Percentiles rank a stretch among this genome's conserved stretches.
phyloP scores from a whole-genome alignment of 2,329 filamentous ascomycete genomes.

The Trichoderma breve region DNA sequence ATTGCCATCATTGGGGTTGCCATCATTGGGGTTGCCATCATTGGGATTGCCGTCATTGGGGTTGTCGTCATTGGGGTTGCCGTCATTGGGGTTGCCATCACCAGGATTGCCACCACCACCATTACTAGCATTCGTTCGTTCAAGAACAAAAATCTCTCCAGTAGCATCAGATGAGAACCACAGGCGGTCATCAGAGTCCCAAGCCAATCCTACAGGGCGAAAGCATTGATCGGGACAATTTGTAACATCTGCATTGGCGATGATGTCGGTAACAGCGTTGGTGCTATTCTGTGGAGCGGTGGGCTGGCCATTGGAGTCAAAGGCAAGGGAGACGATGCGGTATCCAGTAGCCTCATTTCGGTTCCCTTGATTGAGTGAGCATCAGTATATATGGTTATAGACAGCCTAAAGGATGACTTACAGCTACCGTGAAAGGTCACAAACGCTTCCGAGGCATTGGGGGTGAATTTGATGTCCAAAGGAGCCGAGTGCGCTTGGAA shows the following conservation, averaged over 20 bases:
- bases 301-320: conserved; percentile 43
- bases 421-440: conserved; percentile 72
- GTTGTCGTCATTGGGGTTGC: neutral
- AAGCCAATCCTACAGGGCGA: conserved; percentile 59
- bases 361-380: conserved; percentile 37
- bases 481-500: conserved; percentile 67
- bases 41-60: neutral
- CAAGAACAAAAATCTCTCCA: conserved; percentile 63
- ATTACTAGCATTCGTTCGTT: conserved; percentile 17
- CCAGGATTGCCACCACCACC: neutral
- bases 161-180: conserved; percentile 63
- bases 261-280: conserved; percentile 49
- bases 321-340: conserved; percentile 42
- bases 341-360: conserved; percentile 46
- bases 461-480: conserved; percentile 66
- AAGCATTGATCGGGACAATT: conserved; percentile 59
- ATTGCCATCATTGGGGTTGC: neutral
- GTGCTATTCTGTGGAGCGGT: conserved; percentile 41
- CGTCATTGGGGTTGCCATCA: conserved; percentile 13
- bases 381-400: neutral
- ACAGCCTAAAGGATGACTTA: conserved; percentile 35
- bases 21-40: neutral
- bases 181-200: conserved; percentile 51
- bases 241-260: conserved; percentile 53
- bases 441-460: conserved; percentile 57